Evolutionary conservation across 202 grass and related monocot species (phyloP), one percentile per base, ranked within the genome.

Genomic region (Elaeis oleifera): DNA sequence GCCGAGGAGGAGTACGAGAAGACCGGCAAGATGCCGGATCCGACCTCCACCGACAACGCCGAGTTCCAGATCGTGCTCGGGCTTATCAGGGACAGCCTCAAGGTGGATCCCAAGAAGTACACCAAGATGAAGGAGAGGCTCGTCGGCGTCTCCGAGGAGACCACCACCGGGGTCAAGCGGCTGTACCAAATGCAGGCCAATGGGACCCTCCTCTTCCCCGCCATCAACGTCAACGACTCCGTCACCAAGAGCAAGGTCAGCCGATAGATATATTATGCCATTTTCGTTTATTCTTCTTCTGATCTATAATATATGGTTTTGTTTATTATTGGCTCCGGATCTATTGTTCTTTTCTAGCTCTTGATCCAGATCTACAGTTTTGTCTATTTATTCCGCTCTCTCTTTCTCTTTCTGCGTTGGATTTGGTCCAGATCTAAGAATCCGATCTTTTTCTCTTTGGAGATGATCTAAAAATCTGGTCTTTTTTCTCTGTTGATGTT

Each of bases 31-130:
- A 4, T 90, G 21, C 91, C 91, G 5, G 87, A 96, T 64, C 91
- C 91, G 5, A 63, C 77, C 1, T 82, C 78, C 70, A 87, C 90
- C 1, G 86, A 90, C 80, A 96, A 96, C 76, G 75, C 84, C 7
- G 90, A 96, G 81, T 96, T 96, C 78, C 87, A 96, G 76, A 90
- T 96, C 69, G 90, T 96, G 1, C 90, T 96, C 51, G 64, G 83
- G 32, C 71, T 96, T 52, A 96, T 96, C 81, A 60, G 81, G 21
- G 90, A 96, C 6, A 81, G 87, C 4, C 91, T 96, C 23, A 78
- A 84, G 73, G 57, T 67, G 0, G 81, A 96, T 48, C 81, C 79
- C 48, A 65, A 29, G 70, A 96, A 78, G 81, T 96, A 96, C 81
- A 78, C 67, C 64, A 90, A 87, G 87, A 96, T 90, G 86, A 90